phyloP scores from a whole-genome alignment of 306 rosid genomes.

The Ormosia semicastrata region DNA sequence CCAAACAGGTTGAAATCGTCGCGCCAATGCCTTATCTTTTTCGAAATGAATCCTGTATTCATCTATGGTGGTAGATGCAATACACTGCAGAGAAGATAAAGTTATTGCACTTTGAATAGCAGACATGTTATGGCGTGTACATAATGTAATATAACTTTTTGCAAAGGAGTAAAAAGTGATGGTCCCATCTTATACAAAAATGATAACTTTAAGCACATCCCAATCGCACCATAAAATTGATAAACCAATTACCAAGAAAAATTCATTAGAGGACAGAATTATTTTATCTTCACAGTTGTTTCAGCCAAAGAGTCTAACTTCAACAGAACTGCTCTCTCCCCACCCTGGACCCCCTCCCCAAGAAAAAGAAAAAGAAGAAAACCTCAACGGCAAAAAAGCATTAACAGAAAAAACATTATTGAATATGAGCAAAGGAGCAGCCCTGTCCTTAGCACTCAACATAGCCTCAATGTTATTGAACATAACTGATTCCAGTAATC shows the following conservation, averaged over 20 bases:
- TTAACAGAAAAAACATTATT: not conserved
- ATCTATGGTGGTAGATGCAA: constrained; percentile 83
- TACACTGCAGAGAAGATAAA: constrained; percentile 60
- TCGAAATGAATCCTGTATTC: constrained; percentile 86
- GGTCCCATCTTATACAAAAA: constrained; percentile 2
- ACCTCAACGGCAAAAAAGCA: not conserved
- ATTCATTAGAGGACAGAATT: not conserved
- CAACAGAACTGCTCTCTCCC: not conserved
- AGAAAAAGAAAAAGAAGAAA: not conserved
- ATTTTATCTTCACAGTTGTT: constrained; percentile 6
- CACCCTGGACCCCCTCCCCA: not conserved
- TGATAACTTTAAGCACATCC: not conserved
- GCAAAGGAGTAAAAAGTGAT: not conserved
- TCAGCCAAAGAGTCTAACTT: not conserved
- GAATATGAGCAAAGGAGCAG: not conserved
- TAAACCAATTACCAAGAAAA: not conserved
- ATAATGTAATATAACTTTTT: not conserved
- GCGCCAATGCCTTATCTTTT: constrained; percentile 83
- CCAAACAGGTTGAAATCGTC: constrained; percentile 91
- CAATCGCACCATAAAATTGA: constrained; percentile 9
- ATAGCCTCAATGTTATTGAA: not conserved
- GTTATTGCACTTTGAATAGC: constrained; percentile 3
- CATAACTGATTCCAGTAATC: not conserved
- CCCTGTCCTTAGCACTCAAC: not conserved
- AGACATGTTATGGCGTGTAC: not conserved